Conservation (phyloP, 352 stramenopile genomes). For the Phytophthora ohioensis region DNA sequence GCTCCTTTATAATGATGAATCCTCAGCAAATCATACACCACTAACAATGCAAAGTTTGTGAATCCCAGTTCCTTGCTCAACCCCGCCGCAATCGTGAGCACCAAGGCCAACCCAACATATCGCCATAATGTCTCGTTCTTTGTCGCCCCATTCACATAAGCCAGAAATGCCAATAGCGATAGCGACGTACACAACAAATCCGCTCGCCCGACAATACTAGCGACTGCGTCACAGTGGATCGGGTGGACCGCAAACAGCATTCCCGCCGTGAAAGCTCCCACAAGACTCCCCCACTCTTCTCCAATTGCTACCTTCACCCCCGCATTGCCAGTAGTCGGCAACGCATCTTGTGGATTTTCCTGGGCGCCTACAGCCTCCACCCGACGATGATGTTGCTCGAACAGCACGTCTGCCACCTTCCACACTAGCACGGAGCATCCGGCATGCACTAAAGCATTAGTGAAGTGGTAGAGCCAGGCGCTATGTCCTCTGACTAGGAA, state of each 20-base stretch:
- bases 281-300: not conserved
- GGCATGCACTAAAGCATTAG: constrained; percentile 81
- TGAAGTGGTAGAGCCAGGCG: constrained; percentile 69
- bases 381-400: constrained; percentile 25
- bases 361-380: not conserved
- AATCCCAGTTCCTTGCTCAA: constrained; percentile 92
- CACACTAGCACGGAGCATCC: constrained; percentile 68
- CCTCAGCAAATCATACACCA: constrained; percentile 66
- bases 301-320: not conserved
- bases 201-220: constrained; percentile 90
- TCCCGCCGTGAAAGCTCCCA: constrained; percentile 44
- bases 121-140: constrained; percentile 30
- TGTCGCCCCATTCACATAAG: constrained; percentile 50
- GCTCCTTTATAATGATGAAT: not conserved
- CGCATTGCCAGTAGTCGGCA: not conserved
- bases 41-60: constrained; percentile 81
- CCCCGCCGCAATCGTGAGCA: constrained; percentile 51
- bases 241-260: constrained; percentile 93
- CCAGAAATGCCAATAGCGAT: constrained; percentile 67
- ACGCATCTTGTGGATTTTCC: constrained; percentile 34
- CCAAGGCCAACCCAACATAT: constrained; percentile 20
- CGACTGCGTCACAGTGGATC: constrained; percentile 92
- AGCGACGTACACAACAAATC: constrained; percentile 89
- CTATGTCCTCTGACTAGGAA: constrained; percentile 56
- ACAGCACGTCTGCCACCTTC: constrained; percentile 48